Evolutionary conservation across 179 eudicot species (phyloP), one percentile per base, ranked within the genome.

Genomic region (Nepenthes alata): DNA sequence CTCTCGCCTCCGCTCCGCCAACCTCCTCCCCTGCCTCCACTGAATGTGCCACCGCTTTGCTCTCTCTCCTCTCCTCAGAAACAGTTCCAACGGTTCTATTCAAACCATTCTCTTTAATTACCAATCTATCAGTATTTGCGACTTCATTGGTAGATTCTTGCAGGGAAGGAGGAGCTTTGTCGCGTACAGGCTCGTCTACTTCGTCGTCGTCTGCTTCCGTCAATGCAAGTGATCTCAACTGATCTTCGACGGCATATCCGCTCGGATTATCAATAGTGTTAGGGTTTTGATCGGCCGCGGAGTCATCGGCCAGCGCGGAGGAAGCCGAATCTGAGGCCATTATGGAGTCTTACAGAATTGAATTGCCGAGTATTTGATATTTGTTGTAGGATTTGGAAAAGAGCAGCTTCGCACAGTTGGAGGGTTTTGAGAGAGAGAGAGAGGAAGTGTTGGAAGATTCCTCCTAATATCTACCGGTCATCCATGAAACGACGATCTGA

Each of bases 291-390:
- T 76, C 74, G 9, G 65, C 63, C 16, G 69, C 58, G 39, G 76
- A 64, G 58, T 75, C 80, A 66, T 76, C 77, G 35, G 74, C 74
- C 3, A 68, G 62, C 16, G 75, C 68, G 6, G 61, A 11, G 37
- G 75, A 64, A 14, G 75, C 16, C 37, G 85, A 72, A 74, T 78
- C 78, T 61, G 90, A 74, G 37, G 73, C 59, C 86, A 84, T 86
- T 74, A 16, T 4, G 37, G 25, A 45, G 35, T 34, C 58, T 8
- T 25, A 55, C 55, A 2, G 4, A 9, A 55, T 55, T 1, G 58
- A 55, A 25, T 35, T 25, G 58, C 6, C 25, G 37, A 35, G 2
- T 7, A 55, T 55, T 8, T 25, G 10, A 25, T 1, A 10, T 5
- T 38, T 61, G 25, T 36, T 60, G 48, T 4, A 41, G 45, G 8